phyloP scores from a whole-genome alignment of 2,329 filamentous ascomycete species.

The Fusarium sp. region DNA sequence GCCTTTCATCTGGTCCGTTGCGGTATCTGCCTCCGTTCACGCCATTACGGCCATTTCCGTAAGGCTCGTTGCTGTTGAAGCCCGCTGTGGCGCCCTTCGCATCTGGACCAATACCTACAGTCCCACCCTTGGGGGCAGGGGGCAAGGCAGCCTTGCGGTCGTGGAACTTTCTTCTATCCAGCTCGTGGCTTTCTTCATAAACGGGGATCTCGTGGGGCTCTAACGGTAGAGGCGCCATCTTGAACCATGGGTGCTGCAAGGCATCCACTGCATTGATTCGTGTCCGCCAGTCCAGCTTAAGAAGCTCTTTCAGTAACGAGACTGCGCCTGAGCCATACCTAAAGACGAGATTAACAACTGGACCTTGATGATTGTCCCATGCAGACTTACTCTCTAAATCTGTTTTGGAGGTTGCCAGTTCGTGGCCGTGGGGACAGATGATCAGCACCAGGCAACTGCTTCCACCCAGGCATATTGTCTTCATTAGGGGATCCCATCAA shows the following conservation, averaged over 20 bases:
- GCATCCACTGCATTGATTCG: constrained; percentile 95
- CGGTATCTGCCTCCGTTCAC: constrained; percentile 58
- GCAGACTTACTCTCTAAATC: constrained; percentile 76
- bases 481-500: constrained; percentile 91
- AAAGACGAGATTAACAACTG: constrained; percentile 27
- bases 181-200: constrained; percentile 94
- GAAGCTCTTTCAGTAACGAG: constrained; percentile 80
- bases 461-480: constrained; percentile 93
- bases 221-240: constrained; percentile 78
- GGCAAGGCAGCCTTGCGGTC: constrained; percentile 85
- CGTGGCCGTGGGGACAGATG: constrained; percentile 71
- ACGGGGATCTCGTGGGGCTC: constrained; percentile 86
- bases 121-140: constrained; percentile 90
- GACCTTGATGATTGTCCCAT: neutral
- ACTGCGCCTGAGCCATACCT: constrained; percentile 77
- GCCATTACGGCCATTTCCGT: constrained; percentile 57
- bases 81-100: constrained; percentile 58
- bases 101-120: constrained; percentile 79
- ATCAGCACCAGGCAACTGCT: constrained; percentile 81
- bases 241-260: constrained; percentile 91
- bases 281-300: constrained; percentile 88
- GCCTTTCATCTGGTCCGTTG: constrained; percentile 55
- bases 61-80: constrained; percentile 63
- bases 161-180: constrained; percentile 92
- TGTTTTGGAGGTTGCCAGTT: constrained; percentile 72